Conservation (phyloP, 2,329 filamentous ascomycete species). For the Beauveria rudraprayagi region DNA sequence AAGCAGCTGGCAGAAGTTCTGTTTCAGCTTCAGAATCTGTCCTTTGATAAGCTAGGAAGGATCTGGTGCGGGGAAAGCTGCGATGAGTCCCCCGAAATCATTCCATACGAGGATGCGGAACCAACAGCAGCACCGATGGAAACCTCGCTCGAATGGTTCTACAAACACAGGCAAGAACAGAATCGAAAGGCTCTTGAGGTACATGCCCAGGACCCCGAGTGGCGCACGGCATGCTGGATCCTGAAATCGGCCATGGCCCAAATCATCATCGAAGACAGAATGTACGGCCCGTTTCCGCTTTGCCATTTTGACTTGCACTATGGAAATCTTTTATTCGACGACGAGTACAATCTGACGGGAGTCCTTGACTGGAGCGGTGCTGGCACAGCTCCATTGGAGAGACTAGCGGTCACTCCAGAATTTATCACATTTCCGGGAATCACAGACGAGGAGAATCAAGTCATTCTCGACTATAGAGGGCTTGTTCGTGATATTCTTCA, state of each 20-base stretch:
- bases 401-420: constrained; percentile 27
- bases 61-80: constrained; percentile 8
- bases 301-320: constrained; percentile 26
- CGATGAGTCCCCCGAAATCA: neutral
- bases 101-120: neutral
- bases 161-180: neutral
- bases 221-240: constrained; percentile 24
- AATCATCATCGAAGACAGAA: constrained; percentile 21
- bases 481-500: neutral
- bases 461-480: neutral
- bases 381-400: constrained; percentile 26
- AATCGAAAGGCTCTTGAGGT: neutral
- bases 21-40: constrained; percentile 11
- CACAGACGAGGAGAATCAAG: constrained; percentile 8
- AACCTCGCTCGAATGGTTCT: neutral
- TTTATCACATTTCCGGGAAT: constrained; percentile 22
- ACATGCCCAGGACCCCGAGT: constrained; percentile 17
- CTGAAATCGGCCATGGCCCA: constrained; percentile 22
- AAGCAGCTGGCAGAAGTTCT: constrained; percentile 6
- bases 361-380: constrained; percentile 29
- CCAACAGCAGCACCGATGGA: neutral
- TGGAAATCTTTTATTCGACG: constrained; percentile 33
- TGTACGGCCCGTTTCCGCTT: constrained; percentile 28
- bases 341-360: constrained; percentile 30
- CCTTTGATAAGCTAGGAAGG: constrained; percentile 8